Evolutionary conservation across 805 yeast genomes (phyloP), one percentile per base, ranked within the genome.

Genomic region (Wickerhamiella occidentalis): DNA sequence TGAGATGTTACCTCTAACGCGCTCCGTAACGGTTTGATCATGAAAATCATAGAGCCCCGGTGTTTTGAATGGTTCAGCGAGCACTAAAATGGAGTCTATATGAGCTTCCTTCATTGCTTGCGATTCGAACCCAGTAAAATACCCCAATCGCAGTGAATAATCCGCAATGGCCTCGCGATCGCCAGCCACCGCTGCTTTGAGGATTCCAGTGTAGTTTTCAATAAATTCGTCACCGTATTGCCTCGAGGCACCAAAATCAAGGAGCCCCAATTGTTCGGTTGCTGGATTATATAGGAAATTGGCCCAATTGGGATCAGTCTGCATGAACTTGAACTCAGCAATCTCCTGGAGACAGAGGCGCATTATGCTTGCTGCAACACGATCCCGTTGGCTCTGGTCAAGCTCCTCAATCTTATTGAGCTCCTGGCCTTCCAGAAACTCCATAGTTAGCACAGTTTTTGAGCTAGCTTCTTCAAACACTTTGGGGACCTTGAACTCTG

Each of bases 301-400:
- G 41, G 98, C 96, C 98, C 98, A 92, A 65, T 92, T 92, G 47
- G 98, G 98, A 68, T 92, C 98, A 1, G 97, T 90, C 68, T 92
- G 98, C 98, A 92, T 92, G 68, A 82, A 90, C 59, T 75, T 76
- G 69, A 82, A 88, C 57, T 76, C 69, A 12, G 87, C 85, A 63
- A 92, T 84, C 66, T 92, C 98, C 56, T 75, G 71, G 44, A 92
- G 68, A 61, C 96, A 87, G 38, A 92, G 71, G 55, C 85, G 75
- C 95, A 92, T 83, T 47, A 92, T 79, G 55, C 82, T 75, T 3
- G 85, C 76, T 15, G 95, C 94, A 47, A 92, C 80, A 78, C 83
- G 83, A 65, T 92, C 71, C 53, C 75, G 78, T 6, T 82, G 77
- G 7, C 76, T 78, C 67, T 87, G 96, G 51, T 71, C 71, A 77